Conservation (phyloP, 2,329 filamentous ascomycete genomes). For the Trichoderma sp. region DNA sequence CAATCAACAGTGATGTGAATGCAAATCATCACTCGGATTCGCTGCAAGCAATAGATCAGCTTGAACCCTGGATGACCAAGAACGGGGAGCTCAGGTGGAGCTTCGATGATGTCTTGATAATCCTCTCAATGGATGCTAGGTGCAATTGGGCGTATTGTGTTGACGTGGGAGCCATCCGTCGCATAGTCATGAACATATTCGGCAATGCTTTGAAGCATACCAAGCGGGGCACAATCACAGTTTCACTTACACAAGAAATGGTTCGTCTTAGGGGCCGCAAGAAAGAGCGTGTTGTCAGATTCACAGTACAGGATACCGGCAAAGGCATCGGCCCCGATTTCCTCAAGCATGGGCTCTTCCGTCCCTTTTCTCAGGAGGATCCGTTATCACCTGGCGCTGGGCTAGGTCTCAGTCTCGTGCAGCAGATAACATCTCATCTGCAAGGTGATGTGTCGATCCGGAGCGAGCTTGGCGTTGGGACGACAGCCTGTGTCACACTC, state of each 20-base stretch:
- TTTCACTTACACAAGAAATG: slow-evolving; percentile 32
- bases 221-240: slow-evolving; percentile 33
- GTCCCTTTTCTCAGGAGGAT: slow-evolving; percentile 66
- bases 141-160: slow-evolving; percentile 54
- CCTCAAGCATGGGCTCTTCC: slow-evolving; percentile 60
- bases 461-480: slow-evolving; percentile 43
- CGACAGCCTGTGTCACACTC: slow-evolving; percentile 24
- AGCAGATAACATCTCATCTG: slow-evolving; percentile 58
- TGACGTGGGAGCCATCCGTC: slow-evolving; percentile 51
- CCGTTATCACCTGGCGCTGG: slow-evolving; percentile 61
- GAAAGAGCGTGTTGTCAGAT: slow-evolving; percentile 26
- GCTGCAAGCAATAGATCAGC: slow-evolving; percentile 35
- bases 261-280: not conserved
- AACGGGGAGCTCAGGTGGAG: slow-evolving; percentile 13
- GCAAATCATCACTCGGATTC: slow-evolving; percentile 9
- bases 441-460: slow-evolving; percentile 61
- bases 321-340: slow-evolving; percentile 66
- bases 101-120: slow-evolving; percentile 29
- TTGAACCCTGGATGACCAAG: slow-evolving; percentile 20
- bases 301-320: slow-evolving; percentile 64
- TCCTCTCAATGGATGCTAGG: slow-evolving; percentile 44
- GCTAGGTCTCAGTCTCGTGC: slow-evolving; percentile 66
- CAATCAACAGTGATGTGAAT: slow-evolving; percentile 32
- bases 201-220: slow-evolving; percentile 67
- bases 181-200: slow-evolving; percentile 64